Evolutionary conservation across 805 yeast species (phyloP).

Genomic region (Ogataea trehalophila): DNA sequence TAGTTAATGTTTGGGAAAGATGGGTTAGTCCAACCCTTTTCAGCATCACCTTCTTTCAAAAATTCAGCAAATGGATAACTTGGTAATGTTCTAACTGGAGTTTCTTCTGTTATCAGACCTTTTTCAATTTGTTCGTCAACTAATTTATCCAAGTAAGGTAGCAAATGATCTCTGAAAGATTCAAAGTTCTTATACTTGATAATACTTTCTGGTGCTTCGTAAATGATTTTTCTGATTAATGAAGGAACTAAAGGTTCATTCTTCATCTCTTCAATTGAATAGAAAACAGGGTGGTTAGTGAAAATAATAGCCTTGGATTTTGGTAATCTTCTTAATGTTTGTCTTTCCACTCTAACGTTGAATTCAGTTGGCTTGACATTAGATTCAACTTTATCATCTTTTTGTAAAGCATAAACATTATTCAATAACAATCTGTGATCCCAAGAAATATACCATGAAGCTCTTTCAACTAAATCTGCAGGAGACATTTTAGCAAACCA

Average conservation of each 20-base stretch:
- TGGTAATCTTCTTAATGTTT: constrained; percentile 64
- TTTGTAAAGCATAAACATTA: constrained; percentile 47
- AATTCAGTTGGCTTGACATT: constrained; percentile 46
- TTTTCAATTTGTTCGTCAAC: constrained; percentile 53
- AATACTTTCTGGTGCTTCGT: constrained; percentile 63
- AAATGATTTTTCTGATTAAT: constrained; percentile 53
- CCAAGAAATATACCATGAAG: constrained; percentile 73
- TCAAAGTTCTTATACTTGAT: constrained; percentile 60
- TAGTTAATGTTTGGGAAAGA: constrained; percentile 18
- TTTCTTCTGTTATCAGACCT: constrained; percentile 50
- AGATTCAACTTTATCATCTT: constrained; percentile 42
- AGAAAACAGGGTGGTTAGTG: constrained; percentile 75
- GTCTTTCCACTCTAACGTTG: constrained; percentile 69
- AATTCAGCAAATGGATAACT: constrained; percentile 64
- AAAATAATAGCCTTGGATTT: constrained; percentile 61
- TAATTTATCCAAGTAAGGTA: constrained; percentile 51
- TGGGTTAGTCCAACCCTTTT: constrained; percentile 40
- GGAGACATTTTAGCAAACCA: constrained; percentile 64
- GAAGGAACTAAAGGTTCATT: constrained; percentile 76
- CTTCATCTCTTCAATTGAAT: constrained; percentile 74
- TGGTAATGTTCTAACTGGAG: constrained; percentile 53
- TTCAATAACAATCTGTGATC: constrained; percentile 57
- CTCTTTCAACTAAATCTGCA: constrained; percentile 63
- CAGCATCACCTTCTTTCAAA: constrained; percentile 32
- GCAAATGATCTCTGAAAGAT: constrained; percentile 53